These are phyloP conservation scores for Collybiopsis luxurians DNA, from an alignment of 768 basidiomycete genomes.

Conservation along the genomic window DNA sequence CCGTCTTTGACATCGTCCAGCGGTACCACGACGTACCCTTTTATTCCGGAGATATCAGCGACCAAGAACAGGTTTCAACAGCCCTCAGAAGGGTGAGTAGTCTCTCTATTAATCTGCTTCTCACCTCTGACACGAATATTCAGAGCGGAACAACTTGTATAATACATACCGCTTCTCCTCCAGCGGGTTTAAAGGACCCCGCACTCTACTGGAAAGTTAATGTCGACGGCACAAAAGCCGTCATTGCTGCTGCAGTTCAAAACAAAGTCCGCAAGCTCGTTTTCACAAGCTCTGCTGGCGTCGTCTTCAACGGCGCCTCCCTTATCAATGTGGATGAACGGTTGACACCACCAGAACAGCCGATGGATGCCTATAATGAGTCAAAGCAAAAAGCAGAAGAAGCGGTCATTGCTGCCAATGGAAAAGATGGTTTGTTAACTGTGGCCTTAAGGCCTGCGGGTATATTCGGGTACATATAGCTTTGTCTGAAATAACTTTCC, in stretches of 20 bases:
- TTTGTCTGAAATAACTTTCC: neutral
- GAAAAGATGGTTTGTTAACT: conserved; percentile 78
- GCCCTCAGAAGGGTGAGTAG: conserved; percentile 68
- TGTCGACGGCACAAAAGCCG: conserved; percentile 83
- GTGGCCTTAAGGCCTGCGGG: conserved; percentile 91
- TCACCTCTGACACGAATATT: neutral
- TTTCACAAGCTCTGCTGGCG: conserved; percentile 91
- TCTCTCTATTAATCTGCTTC: conserved; percentile 1
- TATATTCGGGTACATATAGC: conserved; percentile 79
- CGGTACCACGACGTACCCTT: conserved; percentile 85
- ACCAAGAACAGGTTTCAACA: conserved; percentile 64
- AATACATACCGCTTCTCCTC: conserved; percentile 92
- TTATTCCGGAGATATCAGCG: conserved; percentile 86
- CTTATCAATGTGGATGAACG: conserved; percentile 89
- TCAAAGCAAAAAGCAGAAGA: conserved; percentile 90
- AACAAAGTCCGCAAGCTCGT: conserved; percentile 82
- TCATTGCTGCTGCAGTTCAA: conserved; percentile 78
- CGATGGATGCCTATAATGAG: conserved; percentile 90
- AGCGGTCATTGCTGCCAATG: conserved; percentile 83
- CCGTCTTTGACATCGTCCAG: conserved; percentile 91
- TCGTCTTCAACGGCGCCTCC: conserved; percentile 82
- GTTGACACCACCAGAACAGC: conserved; percentile 64
- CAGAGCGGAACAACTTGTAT: conserved; percentile 86
- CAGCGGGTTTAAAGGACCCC: conserved; percentile 59
- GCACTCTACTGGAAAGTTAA: conserved; percentile 90